Evolutionary conservation across 768 basidiomycete genomes (phyloP).

Genomic region (Glaciozyma antarctica): DNA sequence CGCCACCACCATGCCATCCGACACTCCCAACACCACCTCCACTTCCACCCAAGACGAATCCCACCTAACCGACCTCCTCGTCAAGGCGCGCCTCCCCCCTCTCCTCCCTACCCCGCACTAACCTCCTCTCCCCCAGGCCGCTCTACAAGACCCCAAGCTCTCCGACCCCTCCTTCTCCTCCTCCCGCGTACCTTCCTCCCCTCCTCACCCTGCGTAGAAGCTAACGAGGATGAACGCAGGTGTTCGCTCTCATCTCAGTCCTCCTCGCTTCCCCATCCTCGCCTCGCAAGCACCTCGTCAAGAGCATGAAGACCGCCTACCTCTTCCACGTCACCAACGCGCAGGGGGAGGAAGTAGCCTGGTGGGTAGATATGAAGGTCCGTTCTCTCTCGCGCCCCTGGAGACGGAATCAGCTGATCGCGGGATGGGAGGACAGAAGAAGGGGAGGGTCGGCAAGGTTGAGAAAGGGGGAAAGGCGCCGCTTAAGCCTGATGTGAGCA

Average conservation of each 20-base stretch:
- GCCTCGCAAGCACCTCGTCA: conserved; percentile 11
- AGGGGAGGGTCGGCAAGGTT: conserved; percentile 4
- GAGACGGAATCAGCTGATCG: not conserved
- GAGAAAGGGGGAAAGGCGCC: conserved; percentile 10
- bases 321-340: conserved; percentile 10
- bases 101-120: too few species aligned
- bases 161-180: too few species aligned
- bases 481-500: conserved; percentile 15
- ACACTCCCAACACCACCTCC: too few species aligned
- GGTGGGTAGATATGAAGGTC: conserved; percentile 28
- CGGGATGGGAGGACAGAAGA: conserved; percentile 8
- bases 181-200: too few species aligned
- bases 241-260: conserved; percentile 23
- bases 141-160: too few species aligned
- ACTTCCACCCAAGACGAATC: too few species aligned
- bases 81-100: too few species aligned
- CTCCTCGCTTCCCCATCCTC: conserved; percentile 8
- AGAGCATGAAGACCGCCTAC: conserved; percentile 16
- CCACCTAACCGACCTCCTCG: too few species aligned
- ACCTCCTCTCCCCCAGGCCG: too few species aligned
- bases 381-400: not conserved
- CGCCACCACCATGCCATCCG: too few species aligned
- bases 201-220: too few species aligned
- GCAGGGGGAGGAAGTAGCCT: conserved; percentile 3
- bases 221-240: not conserved